A percentile compares a stretch with the other conserved stretches of the same genome.
Evolutionary conservation across 805 yeast species (phyloP).

Genomic region (Metschnikowia kunwiensis): DNA sequence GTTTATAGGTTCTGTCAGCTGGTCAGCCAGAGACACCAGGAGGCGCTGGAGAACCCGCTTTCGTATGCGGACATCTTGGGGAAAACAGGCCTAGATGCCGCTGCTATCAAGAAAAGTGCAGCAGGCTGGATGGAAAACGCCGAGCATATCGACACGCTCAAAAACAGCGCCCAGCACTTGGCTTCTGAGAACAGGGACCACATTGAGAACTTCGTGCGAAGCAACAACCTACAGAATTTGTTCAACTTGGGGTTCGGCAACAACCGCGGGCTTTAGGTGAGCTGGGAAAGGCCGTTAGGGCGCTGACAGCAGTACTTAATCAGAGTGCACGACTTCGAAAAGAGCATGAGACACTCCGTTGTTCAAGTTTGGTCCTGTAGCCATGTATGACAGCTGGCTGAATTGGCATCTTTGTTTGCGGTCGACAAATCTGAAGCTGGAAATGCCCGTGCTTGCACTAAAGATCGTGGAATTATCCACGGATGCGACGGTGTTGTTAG

Average conservation of each 20-base stretch:
- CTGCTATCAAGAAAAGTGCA: constrained; percentile 3
- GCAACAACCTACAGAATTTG: constrained; percentile 2
- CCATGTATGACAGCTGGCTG: too few relatives aligned
- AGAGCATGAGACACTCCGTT: too few relatives aligned
- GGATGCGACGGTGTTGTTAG: too few relatives aligned
- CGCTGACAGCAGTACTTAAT: too few relatives aligned
- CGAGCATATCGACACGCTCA: constrained; percentile 8
- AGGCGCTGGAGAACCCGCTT: background rate
- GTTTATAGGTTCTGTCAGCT: constrained; percentile 7
- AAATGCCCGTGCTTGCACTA: too few relatives aligned
- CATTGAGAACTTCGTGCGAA: background rate
- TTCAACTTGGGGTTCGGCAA: constrained; percentile 1
- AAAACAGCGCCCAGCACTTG: constrained; percentile 5
- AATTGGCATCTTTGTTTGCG: too few relatives aligned
- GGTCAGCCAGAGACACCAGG: constrained; percentile 7
- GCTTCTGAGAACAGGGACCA: constrained; percentile 8
- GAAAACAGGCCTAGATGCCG: constrained; percentile 5
- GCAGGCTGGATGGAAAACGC: constrained; percentile 9
- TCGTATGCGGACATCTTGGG: constrained; percentile 4
- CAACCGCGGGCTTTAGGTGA: too few relatives aligned
- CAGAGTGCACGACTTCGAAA: too few relatives aligned
- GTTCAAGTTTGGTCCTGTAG: too few relatives aligned
- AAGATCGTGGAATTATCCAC: too few relatives aligned
- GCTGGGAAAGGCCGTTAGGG: too few relatives aligned
- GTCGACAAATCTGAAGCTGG: too few relatives aligned